Conservation (phyloP, 345 rosid genomes). For the Bretschneidera sinensis region DNA sequence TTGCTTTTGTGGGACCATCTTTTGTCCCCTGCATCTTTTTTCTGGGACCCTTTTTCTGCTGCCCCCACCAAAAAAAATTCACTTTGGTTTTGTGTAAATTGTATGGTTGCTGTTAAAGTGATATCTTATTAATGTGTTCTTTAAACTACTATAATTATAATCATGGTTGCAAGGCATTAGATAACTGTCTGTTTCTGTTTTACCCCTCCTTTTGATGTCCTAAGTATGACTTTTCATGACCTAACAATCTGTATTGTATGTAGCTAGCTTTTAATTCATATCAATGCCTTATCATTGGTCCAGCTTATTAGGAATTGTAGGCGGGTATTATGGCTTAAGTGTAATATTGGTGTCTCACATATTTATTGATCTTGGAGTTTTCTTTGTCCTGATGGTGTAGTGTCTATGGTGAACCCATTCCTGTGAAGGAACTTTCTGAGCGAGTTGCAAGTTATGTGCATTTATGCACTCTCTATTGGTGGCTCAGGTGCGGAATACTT, state of each 20-base stretch:
- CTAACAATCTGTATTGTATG: no score
- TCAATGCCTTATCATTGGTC: no score
- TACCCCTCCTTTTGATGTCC: neutral
- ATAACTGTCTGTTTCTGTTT: neutral
- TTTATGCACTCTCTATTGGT: slow-evolving; percentile 97
- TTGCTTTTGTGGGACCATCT: no score
- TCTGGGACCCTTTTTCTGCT: no score
- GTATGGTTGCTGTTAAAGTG: neutral
- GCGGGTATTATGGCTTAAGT: neutral
- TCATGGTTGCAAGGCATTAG: neutral
- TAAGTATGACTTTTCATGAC: no score
- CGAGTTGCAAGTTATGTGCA: slow-evolving; percentile 98
- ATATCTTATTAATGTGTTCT: no score
- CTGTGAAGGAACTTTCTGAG: slow-evolving; percentile 90
- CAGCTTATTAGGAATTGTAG: no score
- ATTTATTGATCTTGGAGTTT: neutral
- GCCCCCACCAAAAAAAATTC: no score
- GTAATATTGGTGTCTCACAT: neutral
- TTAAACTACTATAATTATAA: no score
- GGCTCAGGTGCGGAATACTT: slow-evolving; percentile 71
- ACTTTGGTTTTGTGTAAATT: no score
- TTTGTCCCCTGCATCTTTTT: no score
- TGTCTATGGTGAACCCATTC: slow-evolving; percentile 81
- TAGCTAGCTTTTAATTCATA: no score
- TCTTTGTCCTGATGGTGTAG: slow-evolving; percentile 47